Conservation (phyloP, 2,329 filamentous ascomycete species). For the Microsporum audouinii region DNA sequence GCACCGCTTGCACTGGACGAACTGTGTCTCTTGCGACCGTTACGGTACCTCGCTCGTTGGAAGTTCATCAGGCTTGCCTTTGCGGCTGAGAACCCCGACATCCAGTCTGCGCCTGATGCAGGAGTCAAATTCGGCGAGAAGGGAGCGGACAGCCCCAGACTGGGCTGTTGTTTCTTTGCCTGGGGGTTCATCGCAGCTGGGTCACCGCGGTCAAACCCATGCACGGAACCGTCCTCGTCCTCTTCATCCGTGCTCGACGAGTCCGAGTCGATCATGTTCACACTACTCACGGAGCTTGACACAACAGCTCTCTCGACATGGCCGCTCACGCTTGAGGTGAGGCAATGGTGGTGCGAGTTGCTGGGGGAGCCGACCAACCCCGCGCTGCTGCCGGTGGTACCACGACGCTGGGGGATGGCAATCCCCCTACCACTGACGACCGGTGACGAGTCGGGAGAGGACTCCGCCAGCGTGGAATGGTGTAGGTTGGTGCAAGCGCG, state of each 20-base stretch:
- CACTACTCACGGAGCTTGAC: conserved; percentile 71
- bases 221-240: conserved; percentile 44
- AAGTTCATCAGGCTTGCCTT: conserved; percentile 72
- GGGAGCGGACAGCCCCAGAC: conserved; percentile 32
- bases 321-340: conserved; percentile 51
- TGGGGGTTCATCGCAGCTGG: conserved; percentile 57
- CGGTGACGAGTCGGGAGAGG: conserved; percentile 82
- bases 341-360: conserved; percentile 47
- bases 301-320: conserved; percentile 57
- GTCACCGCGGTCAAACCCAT: conserved; percentile 64
- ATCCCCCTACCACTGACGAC: conserved; percentile 61
- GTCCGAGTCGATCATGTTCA: conserved; percentile 68
- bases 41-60: conserved; percentile 48
- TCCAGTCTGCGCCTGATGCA: conserved; percentile 51
- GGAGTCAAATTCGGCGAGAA: conserved; percentile 38
- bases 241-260: conserved; percentile 60
- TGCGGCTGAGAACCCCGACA: conserved; percentile 55
- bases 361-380: conserved; percentile 51
- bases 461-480: conserved; percentile 85
- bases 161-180: conserved; percentile 43
- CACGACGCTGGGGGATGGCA: conserved; percentile 46
- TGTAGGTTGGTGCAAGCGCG: conserved; percentile 87
- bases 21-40: conserved; percentile 51
- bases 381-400: conserved; percentile 27
- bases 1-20: conserved; percentile 59